Percentiles rank a stretch among this genome's conserved stretches.
These are phyloP conservation scores for Dysphania ambrosioides DNA, from an alignment of 148 eudicot genomes.

Conservation along the genomic window DNA sequence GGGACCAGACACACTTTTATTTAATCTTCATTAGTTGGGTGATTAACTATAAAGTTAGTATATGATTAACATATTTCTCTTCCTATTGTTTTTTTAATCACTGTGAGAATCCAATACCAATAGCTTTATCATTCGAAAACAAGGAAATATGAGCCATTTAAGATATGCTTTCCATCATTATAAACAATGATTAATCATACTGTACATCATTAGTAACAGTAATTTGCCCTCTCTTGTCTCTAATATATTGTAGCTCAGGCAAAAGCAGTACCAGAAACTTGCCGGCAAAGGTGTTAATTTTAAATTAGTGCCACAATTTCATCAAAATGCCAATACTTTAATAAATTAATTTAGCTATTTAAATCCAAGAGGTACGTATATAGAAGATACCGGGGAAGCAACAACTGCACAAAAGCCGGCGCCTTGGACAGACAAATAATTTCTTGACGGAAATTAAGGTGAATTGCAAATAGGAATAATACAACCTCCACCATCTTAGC, in stretches of 20 bases:
- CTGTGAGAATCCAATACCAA: slow-evolving; percentile 26
- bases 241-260: slow-evolving; percentile 12
- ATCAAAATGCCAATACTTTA: neutral
- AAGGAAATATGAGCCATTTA: no score
- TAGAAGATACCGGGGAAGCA: neutral
- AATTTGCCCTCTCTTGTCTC: neutral
- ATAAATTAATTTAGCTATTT: neutral
- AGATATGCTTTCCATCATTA: slow-evolving; percentile 4
- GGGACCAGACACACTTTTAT: slow-evolving; percentile 32
- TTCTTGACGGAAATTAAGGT: neutral
- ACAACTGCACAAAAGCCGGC: slow-evolving; percentile 5
- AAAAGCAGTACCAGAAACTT: slow-evolving; percentile 25
- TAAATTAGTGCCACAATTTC: slow-evolving; percentile 2
- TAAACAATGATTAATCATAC: slow-evolving; percentile 17
- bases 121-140: no score
- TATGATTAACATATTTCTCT: slow-evolving; percentile 31
- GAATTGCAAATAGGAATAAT: neutral
- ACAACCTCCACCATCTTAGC: neutral
- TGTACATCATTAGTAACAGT: neutral
- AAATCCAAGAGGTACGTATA: neutral
- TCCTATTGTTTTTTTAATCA: slow-evolving; percentile 10
- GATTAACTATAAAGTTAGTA: slow-evolving; percentile 23
- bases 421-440: slow-evolving; percentile 2
- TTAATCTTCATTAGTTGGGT: slow-evolving; percentile 25
- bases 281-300: slow-evolving; percentile 7